Percentiles rank a stretch among this genome's conserved stretches.
Conservation (phyloP, 2,329 filamentous ascomycete genomes). For the Paecilomyces fulvus region DNA sequence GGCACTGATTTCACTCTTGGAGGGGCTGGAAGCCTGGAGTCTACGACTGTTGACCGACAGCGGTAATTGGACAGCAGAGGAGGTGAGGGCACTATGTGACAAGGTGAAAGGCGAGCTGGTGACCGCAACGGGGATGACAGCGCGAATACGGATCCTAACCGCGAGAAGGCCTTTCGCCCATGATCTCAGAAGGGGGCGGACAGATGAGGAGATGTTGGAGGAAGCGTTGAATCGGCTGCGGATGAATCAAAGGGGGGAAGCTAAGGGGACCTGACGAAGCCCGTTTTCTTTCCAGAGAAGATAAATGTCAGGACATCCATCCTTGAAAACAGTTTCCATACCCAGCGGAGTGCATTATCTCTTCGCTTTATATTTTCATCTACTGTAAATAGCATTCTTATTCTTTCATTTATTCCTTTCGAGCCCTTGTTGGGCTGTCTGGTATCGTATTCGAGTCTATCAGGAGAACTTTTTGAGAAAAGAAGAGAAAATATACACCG, state of each 20-base stretch:
- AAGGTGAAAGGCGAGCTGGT: constrained; percentile 31
- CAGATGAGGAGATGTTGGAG: background rate
- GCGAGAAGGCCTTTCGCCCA: constrained; percentile 19
- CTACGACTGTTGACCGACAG: constrained; percentile 27
- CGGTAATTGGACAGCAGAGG: constrained; percentile 24
- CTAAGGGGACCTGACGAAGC: background rate
- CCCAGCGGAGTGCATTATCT: background rate
- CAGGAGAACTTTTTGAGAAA: background rate
- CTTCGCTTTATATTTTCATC: background rate
- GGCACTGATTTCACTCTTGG: constrained; percentile 30
- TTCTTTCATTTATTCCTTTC: background rate
- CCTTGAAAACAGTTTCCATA: background rate
- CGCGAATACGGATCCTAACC: constrained; percentile 19
- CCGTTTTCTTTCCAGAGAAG: background rate
- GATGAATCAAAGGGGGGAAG: background rate
- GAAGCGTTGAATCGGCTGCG: background rate
- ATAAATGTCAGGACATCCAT: no score
- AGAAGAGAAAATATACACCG: background rate
- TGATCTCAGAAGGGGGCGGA: background rate
- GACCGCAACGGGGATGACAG: constrained; percentile 15
- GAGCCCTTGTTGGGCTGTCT: background rate
- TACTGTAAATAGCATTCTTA: background rate
- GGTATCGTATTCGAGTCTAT: background rate
- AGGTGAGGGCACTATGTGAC: constrained; percentile 28
- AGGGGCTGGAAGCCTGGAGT: constrained; percentile 32